These are phyloP conservation scores for Solanum bulbocastanum DNA, from an alignment of 257 asterid genomes.

Conservation along the genomic window DNA sequence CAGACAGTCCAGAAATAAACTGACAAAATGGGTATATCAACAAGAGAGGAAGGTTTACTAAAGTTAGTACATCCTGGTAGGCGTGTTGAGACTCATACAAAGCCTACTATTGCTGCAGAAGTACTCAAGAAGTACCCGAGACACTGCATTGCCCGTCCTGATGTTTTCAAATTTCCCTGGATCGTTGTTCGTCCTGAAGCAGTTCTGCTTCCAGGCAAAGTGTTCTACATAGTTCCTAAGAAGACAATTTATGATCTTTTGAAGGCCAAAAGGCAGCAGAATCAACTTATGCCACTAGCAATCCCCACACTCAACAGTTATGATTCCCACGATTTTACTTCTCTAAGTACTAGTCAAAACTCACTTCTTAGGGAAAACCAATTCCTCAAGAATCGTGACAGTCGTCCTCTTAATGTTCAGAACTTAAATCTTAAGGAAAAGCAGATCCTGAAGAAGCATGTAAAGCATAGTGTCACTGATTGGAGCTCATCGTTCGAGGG, in stretches of 20 bases:
- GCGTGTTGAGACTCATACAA: constrained; percentile 25
- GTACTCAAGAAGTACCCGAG: constrained; percentile 49
- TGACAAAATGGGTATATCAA: constrained; percentile 20
- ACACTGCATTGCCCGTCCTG: constrained; percentile 62
- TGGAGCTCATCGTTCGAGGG: neutral
- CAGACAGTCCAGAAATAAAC: neutral
- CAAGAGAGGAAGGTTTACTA: constrained; percentile 24
- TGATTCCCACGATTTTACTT: neutral
- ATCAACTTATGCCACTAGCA: neutral
- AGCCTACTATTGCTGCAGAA: constrained; percentile 46
- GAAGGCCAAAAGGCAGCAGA: constrained; percentile 6
- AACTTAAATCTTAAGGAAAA: neutral
- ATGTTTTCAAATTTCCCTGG: constrained; percentile 57
- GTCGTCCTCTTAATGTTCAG: neutral
- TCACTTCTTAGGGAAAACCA: neutral
- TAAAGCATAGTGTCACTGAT: neutral
- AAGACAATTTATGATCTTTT: constrained; percentile 18
- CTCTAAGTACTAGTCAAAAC: neutral
- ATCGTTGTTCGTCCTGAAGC: constrained; percentile 58
- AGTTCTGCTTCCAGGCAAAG: constrained; percentile 25
- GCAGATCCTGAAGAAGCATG: neutral
- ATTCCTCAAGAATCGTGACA: neutral
- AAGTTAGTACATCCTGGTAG: constrained; percentile 50
- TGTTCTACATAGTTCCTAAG: constrained; percentile 27
- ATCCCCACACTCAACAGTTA: neutral